Base-by-base conservation (phyloP, 352 stramenopile genomes). In the Globisporangium alternatum region DNA sequence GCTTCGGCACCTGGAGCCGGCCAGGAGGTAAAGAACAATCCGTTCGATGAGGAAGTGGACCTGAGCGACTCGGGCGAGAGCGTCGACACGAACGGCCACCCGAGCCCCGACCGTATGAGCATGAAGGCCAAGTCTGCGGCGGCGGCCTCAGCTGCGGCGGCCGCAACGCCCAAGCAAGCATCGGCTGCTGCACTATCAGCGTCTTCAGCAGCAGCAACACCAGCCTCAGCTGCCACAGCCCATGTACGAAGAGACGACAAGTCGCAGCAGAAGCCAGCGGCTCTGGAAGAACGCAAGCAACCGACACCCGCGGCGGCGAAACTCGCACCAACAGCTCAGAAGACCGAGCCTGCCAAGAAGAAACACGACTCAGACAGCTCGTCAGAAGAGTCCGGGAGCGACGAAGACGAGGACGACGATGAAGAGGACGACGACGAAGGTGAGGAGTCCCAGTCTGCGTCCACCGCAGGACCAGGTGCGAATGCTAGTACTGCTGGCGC, bases 41-140 rank as follows among this genome's bases (percentile, higher is more conserved):
- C 87, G 55, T 94, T 95, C 56, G 89, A 97, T 52, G 88, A 94
- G 70, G 74, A 95, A 70, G 77, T 96, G 8, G 88, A 95, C 52
- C 56, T 96, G 41, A 96, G 88, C 56, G 88, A 96, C 64, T 96
- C 87, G 12, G 87, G 80, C 8, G 88, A 88, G 15, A 96, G 87
- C 45, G 70, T 96, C 28, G 87, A 95, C 62, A 96, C 87, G 25
- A 86, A 89, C 43, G 86, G 78, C 25, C 81, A 87, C 12, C 80
- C 80, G 21, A 91, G 80, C 68, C 81, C 84, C 12, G 68, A 88
- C 35, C 78, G 70, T 21, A 77, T 70, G 52, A 72, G 62, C 60
- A 80, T 81, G 55, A 79, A 83, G 62, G 71, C 56, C 56, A 69
- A 72, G 15, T 67, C 75, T 28, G 15, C 58, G 9, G 13, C 65